Evolutionary conservation across 805 yeast genomes (phyloP), one percentile per base, ranked within the genome.

Genomic region (Yarrowia sp.): DNA sequence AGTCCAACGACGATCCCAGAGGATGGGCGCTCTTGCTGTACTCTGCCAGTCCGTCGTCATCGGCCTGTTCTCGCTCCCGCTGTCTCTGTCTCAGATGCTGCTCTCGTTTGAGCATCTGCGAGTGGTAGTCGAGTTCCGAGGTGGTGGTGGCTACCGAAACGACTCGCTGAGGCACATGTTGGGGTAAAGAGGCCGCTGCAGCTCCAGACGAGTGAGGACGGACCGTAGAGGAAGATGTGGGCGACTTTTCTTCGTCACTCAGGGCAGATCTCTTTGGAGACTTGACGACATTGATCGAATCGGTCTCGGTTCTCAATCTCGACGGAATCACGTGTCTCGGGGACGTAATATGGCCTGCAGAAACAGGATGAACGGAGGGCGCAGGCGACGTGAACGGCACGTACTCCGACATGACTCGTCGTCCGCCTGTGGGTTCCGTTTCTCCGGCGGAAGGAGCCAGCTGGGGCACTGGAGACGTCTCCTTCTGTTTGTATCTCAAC

Each of bases 31-130:
- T n/a, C 47, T 68, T 68, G 44, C 68, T 43, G 24, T 52, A 50
- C 30, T 61, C 73, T 15, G 66, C 66, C 34, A 65, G 49, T 2
- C 63, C 66, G 53, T 67, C 64, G 50, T 49, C 52, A 56, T 69
- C 60, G 61, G 69, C 66, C 66, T 17, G 68, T 61, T 39, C 68
- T 13, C 52, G 70, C 30, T 40, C 67, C 24, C 50, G 50, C 46
- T 60, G 64, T 30, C 19, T 9, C 33, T 65, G 68, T 9, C 66
- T 30, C 20, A 65, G 33, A n/a, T 65, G 68, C 39, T 33, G 66
- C 20, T 50, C 68, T 55, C 66, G 68, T 17, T 65, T 65, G 40
- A 65, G 66, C 66, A 65, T 34, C 38, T 46, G 66, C n/a, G 66
- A 61, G 14, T 61, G 66, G 55, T 36, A 36, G 38, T 61, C 66